These are phyloP conservation scores for Cutaneotrichosporon mucoides DNA, from an alignment of 1,284 basidiomycete genomes.

Conservation along the genomic window DNA sequence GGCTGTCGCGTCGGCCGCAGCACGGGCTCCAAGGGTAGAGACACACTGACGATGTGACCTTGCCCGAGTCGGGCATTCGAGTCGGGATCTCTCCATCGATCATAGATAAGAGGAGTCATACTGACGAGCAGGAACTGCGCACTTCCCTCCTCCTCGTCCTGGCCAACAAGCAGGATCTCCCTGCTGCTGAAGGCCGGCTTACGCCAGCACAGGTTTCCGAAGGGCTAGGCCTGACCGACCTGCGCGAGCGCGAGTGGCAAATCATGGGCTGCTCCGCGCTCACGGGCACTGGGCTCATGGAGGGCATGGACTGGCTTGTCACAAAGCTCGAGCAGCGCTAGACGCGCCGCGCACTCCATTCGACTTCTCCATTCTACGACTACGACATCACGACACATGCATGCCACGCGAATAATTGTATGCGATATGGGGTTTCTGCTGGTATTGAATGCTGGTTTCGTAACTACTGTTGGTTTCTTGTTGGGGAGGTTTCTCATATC, in stretches of 20 bases:
- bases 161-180: constrained; percentile 56
- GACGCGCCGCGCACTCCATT: background rate
- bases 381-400: constrained; percentile 7
- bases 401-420: constrained; percentile 5
- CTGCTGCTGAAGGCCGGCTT: constrained; percentile 39
- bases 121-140: constrained; percentile 35
- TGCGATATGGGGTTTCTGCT: constrained; percentile 1
- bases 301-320: constrained; percentile 50
- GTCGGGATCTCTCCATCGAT: no score
- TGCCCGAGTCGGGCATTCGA: no score
- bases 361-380: background rate
- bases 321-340: constrained; percentile 29
- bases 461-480: background rate
- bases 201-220: constrained; percentile 53
- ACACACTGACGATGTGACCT: background rate
- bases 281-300: constrained; percentile 45
- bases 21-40: background rate
- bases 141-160: constrained; percentile 51
- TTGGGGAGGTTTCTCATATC: background rate
- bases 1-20: background rate
- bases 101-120: background rate
- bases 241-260: constrained; percentile 54
- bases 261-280: constrained; percentile 54
- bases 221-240: constrained; percentile 50
- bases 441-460: background rate